A percentile compares a stretch with the other conserved stretches of the same genome.
These are phyloP conservation scores for Ambrosia artemisiifolia DNA, from an alignment of 129 eudicot species.

Conservation along the genomic window DNA sequence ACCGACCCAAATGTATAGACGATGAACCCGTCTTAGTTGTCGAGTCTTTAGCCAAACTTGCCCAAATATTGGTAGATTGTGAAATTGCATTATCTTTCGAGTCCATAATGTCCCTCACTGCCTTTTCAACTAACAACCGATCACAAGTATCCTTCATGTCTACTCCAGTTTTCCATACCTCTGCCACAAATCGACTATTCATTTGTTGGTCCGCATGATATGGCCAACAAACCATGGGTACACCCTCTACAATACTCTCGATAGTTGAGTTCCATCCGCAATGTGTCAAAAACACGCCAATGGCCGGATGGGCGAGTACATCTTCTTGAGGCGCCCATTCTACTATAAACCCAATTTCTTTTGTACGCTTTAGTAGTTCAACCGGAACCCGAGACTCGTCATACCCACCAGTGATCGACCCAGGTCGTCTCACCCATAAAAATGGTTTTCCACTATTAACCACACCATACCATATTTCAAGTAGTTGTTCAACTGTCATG, in stretches of 20 bases:
- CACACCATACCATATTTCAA: conserved; percentile 61
- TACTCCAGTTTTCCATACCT: conserved; percentile 55
- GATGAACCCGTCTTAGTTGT: conserved; percentile 49
- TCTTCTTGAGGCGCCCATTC: conserved; percentile 66
- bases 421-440: conserved; percentile 53
- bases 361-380: conserved; percentile 33
- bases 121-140: conserved; percentile 32
- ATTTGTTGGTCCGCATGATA: conserved; percentile 47
- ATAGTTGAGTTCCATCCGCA: conserved; percentile 76
- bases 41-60: conserved; percentile 25
- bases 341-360: conserved; percentile 51
- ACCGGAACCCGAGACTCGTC: conserved; percentile 16
- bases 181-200: conserved; percentile 54
- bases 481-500: conserved; percentile 32
- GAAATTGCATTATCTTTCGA: conserved; percentile 12
- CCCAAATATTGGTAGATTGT: conserved; percentile 17
- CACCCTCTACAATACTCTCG: conserved; percentile 51
- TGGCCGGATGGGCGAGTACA: conserved; percentile 53
- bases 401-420: conserved; percentile 28
- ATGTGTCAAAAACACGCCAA: conserved; percentile 62
- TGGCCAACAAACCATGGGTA: conserved; percentile 77
- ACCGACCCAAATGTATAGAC: conserved; percentile 27
- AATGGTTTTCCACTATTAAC: conserved; percentile 37
- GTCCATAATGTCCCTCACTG: conserved; percentile 43
- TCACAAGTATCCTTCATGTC: conserved; percentile 63